These are phyloP conservation scores for Beauveria sp. DNA, from an alignment of 2,329 filamentous ascomycete genomes.

Conservation along the genomic window DNA sequence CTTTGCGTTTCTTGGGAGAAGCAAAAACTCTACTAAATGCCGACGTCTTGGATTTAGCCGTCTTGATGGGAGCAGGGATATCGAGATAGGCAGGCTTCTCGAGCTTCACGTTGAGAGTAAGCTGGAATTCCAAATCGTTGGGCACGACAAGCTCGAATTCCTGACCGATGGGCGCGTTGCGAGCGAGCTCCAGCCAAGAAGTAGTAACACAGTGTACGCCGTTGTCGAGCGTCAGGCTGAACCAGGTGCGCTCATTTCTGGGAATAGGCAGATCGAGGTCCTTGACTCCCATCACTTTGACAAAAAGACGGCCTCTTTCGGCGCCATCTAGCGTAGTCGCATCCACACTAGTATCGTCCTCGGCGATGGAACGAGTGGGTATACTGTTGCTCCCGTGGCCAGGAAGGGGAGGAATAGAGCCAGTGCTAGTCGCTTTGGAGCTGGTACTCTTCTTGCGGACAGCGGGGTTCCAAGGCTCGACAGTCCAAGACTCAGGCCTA, in stretches of 20 bases:
- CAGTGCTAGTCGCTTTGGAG: slow-evolving; percentile 33
- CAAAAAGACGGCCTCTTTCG: slow-evolving; percentile 85
- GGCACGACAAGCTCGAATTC: slow-evolving; percentile 97
- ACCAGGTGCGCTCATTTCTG: slow-evolving; percentile 84
- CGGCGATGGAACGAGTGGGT: slow-evolving; percentile 56
- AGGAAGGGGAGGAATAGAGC: slow-evolving; percentile 72
- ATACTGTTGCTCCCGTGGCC: slow-evolving; percentile 74
- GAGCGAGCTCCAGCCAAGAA: slow-evolving; percentile 85
- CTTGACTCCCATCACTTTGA: slow-evolving; percentile 98
- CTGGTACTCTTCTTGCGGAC: slow-evolving; percentile 58
- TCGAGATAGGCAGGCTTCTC: slow-evolving; percentile 64
- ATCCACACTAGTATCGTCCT: slow-evolving; percentile 56
- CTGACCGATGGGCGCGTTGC: slow-evolving; percentile 89
- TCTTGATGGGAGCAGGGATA: slow-evolving; percentile 51
- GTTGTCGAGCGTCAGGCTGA: slow-evolving; percentile 95
- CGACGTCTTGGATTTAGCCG: slow-evolving; percentile 65
- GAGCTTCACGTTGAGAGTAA: slow-evolving; percentile 92
- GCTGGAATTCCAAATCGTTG: slow-evolving; percentile 96
- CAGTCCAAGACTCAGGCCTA: slow-evolving; percentile 87
- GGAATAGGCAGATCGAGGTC: slow-evolving; percentile 88
- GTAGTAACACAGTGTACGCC: slow-evolving; percentile 97
- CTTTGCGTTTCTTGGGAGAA: slow-evolving; percentile 93
- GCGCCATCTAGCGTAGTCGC: slow-evolving; percentile 63
- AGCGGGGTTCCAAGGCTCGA: slow-evolving; percentile 92
- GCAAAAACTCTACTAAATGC: slow-evolving; percentile 89